Base-by-base conservation (phyloP, 805 yeast species). In the Candida vaughaniae region DNA sequence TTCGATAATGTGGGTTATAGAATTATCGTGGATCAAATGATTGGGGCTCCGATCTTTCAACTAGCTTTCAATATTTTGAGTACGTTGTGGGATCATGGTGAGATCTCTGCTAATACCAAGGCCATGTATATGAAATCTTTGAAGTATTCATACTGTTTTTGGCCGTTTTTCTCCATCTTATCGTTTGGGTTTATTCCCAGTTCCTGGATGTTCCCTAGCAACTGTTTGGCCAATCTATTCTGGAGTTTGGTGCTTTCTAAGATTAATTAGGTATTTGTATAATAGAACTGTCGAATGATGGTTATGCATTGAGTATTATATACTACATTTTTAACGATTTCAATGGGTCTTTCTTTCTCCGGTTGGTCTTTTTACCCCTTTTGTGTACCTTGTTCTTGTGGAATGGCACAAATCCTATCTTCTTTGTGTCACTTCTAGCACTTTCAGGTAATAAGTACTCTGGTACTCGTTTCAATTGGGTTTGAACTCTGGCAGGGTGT, bases 401-500 rank as follows among this genome's bases (percentile, higher is more conserved):
- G 64, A 84, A 84, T 12, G 95, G 91, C 26, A 84, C 81, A 51
- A 84, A 85, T 3, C 87, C 87, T 38, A 83, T 58, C 42, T 75
- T 75, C 22, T 71, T 66, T 39, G 71, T 72, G 23, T 66, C 64
- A 25, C 67, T 58, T 56, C 90, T 74, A 3, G 85, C 87, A 47
- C 78, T 75, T 49, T 80, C 85, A 5, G 98, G 98, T 45, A 93
- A 66, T 48, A 93, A 69, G 54, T 93, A 93, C 30, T 86, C 89
- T 1, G 99, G 99, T 20, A 93, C 91, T 58, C 95, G 77, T 58
- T 87, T 90, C 66, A 93, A 71, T 55, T 93, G 96, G 22, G 77
- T 66, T 58, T 90, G 96, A 5, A 80, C 75, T 60, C 95, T 78
- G 1, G 90, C 70, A 7, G 91, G 81, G 54, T 90, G 95, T 40